Evolutionary conservation across 495 filamentous ascomycete species (phyloP).

Genomic region (Coniosporium apollinis): DNA sequence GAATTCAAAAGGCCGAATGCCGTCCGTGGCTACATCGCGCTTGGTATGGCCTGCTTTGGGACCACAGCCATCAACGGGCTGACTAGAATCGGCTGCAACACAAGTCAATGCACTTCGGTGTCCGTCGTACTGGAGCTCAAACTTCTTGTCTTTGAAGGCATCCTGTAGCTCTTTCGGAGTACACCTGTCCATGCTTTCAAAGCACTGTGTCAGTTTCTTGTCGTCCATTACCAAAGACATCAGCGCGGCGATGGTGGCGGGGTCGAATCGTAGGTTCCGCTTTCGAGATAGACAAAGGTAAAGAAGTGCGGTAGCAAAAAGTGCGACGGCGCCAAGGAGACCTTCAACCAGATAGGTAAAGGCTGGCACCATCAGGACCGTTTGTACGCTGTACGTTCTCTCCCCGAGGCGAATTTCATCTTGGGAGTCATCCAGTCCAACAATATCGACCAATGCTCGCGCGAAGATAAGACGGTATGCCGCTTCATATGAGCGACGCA

Average conservation of each 20-base stretch:
- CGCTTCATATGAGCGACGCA: slow-evolving; percentile 15
- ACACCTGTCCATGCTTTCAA: no score
- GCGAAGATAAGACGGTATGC: slow-evolving; percentile 27
- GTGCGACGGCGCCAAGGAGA: slow-evolving; percentile 18
- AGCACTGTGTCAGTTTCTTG: no score
- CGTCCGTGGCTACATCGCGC: no score
- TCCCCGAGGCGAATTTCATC: not conserved
- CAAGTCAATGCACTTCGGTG: no score
- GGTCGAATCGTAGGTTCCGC: slow-evolving; percentile 11
- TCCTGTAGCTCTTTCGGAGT: no score
- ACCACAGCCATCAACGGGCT: no score
- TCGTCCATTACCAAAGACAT: slow-evolving; percentile 20
- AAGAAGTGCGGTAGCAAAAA: slow-evolving; percentile 13
- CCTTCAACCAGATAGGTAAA: slow-evolving; percentile 26
- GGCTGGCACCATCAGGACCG: slow-evolving; percentile 22
- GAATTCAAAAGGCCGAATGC: not conserved
- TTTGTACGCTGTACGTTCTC: slow-evolving; percentile 1
- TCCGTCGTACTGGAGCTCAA: no score
- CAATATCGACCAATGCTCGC: slow-evolving; percentile 14
- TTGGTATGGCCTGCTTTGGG: no score
- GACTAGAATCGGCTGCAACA: no score
- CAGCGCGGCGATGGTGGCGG: slow-evolving; percentile 13
- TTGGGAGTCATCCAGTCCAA: slow-evolving; percentile 1
- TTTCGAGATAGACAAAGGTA: slow-evolving; percentile 6
- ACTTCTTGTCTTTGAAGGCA: no score